phyloP scores from a whole-genome alignment of 1,284 basidiomycete genomes.

The Apiotrichum akiyoshidainum region DNA sequence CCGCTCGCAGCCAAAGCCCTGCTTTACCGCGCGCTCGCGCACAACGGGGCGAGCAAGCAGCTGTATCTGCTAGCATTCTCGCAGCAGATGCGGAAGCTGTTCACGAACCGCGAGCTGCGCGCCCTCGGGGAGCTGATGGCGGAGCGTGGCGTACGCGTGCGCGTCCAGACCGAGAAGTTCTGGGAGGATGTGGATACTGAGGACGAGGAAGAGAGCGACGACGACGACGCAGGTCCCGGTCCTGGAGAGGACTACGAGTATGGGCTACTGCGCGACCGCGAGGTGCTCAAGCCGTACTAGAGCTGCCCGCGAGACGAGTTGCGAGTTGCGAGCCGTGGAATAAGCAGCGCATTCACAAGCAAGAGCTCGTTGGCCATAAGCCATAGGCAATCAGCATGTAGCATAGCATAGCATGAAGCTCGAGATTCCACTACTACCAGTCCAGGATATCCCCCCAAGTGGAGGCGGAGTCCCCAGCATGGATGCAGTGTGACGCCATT shows the following conservation, averaged over 20 bases:
- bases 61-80: conserved; percentile 83
- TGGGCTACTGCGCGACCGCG: conserved; percentile 35
- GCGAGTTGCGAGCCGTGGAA: too few relatives aligned
- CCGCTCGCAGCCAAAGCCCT: conserved; percentile 68
- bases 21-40: conserved; percentile 73
- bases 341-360: too few relatives aligned
- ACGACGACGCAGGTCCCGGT: conserved; percentile 48
- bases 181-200: conserved; percentile 36
- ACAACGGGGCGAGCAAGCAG: conserved; percentile 56
- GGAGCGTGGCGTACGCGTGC: conserved; percentile 72
- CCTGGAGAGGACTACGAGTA: conserved; percentile 38
- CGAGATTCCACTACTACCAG: too few relatives aligned
- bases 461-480: too few relatives aligned
- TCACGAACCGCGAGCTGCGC: conserved; percentile 65
- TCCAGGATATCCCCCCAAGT: too few relatives aligned
- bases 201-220: conserved; percentile 41
- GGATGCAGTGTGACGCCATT: too few relatives aligned
- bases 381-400: too few relatives aligned
- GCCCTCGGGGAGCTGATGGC: conserved; percentile 71
- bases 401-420: too few relatives aligned
- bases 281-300: conserved; percentile 43
- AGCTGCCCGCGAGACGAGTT: too few relatives aligned
- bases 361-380: too few relatives aligned
- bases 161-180: conserved; percentile 64
- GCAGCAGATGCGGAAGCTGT: conserved; percentile 61